These are phyloP conservation scores for Citrullus mucosospermus DNA, from an alignment of 306 rosid species.

Conservation along the genomic window DNA sequence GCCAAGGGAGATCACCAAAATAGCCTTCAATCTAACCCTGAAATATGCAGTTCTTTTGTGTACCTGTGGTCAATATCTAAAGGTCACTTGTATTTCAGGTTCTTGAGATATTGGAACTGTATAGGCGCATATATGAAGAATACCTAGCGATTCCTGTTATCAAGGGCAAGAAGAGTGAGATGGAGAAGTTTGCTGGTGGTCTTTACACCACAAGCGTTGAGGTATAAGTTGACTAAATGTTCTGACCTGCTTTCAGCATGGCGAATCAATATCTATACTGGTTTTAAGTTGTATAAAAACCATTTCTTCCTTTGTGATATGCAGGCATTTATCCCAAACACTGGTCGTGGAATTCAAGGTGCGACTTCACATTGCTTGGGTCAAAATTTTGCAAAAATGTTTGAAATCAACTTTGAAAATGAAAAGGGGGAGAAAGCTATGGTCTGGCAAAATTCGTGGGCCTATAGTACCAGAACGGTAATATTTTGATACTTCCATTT, in stretches of 20 bases:
- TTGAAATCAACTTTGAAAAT: constrained; percentile 85
- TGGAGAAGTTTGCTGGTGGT: constrained; percentile 97
- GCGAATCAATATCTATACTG: background rate
- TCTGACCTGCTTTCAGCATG: background rate
- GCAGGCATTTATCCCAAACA: constrained; percentile 87
- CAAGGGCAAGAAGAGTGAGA: constrained; percentile 87
- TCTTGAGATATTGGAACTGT: constrained; percentile 70
- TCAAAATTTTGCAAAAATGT: constrained; percentile 95
- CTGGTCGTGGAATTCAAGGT: constrained; percentile 91
- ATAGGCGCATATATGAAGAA: constrained; percentile 78
- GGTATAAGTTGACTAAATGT: constrained; percentile 25
- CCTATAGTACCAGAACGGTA: constrained; percentile 90
- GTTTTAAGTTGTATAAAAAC: background rate
- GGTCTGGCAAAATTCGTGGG: constrained; percentile 99
- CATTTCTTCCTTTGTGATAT: constrained; percentile 8
- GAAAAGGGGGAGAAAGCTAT: constrained; percentile 79
- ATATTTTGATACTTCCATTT: background rate
- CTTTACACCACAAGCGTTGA: constrained; percentile 96
- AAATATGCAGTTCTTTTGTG: background rate
- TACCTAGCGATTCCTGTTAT: constrained; percentile 83
- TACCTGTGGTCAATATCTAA: background rate
- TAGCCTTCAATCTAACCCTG: background rate
- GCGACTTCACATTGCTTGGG: constrained; percentile 98
- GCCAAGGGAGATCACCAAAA: background rate
- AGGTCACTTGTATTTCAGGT: constrained; percentile 42